Base-by-base conservation (phyloP, 805 yeast genomes). In the Kodamaea kaohsiungensis region DNA sequence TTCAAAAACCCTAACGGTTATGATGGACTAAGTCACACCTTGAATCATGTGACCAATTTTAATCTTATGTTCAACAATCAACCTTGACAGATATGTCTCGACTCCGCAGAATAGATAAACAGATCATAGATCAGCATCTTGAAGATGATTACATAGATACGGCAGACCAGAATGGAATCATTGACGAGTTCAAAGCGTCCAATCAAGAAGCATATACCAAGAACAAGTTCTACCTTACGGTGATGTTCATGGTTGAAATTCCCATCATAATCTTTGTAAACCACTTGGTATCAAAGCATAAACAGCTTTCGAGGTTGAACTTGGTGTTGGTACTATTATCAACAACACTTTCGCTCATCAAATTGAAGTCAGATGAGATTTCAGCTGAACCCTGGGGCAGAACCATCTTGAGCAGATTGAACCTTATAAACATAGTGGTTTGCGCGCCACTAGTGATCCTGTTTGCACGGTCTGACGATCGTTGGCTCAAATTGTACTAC, bases 81-180 rank as follows among this genome's bases (percentile, higher is more conserved):
- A 22, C 25, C 25, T 22, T 22, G n/a, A n/a, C n/a, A 4, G 25
- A 22, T 6, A 64, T 62, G 66, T 59, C 66, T 17, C 59, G 69
- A 12, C 56, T 59, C 25, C 63, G 69, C 25, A 56, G 59, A 8
- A 12, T 65, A 1, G 70, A 66, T 53, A 55, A 59, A 43, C 60
- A 58, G 30, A 55, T 66, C 46, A 65, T 66, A 19, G 60, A 60
- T 9, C 60, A 57, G 37, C 49, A 53, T 48, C 39, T 63, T 55
- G 22, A 38, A 6, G 35, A 49, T 42, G 18, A 43, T 16, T 38
- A 46, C 16, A 48, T 66, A 7, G 70, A 66, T 22, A 52, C 59
- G 16, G 67, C 62, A 16, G 70, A 66, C 55, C 70, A 66, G 56
- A 58, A 59, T 5, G 56, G 53, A n/a, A 56, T 66, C 27, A 56